These are phyloP conservation scores for Pinus taeda DNA, from an alignment of 75 land plant genomes.

Conservation along the genomic window DNA sequence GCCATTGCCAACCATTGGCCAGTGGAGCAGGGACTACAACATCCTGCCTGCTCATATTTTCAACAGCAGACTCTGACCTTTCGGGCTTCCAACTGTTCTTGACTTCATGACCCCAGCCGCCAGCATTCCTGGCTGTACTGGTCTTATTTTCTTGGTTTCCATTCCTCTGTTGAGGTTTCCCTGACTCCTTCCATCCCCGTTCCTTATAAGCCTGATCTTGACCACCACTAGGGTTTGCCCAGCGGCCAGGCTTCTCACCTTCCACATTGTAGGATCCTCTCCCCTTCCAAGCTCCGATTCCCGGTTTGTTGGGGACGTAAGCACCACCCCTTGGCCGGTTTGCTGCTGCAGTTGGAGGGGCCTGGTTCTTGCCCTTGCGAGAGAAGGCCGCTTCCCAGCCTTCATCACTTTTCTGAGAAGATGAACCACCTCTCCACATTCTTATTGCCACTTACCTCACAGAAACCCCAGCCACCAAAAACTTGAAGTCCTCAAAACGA, in stretches of 20 bases:
- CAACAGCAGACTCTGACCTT: slow-evolving; percentile 11
- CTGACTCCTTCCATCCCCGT: not conserved
- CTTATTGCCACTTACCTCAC: too few species aligned
- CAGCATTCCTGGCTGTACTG: too few species aligned
- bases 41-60: slow-evolving; percentile 6
- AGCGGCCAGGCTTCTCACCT: too few species aligned
- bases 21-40: slow-evolving; percentile 43
- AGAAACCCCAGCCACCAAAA: too few species aligned
- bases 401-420: not conserved
- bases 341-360: not conserved
- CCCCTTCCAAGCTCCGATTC: not conserved
- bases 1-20: slow-evolving; percentile 48
- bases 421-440: too few species aligned
- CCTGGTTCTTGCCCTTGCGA: slow-evolving; percentile 1
- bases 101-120: too few species aligned
- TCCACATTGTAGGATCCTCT: not conserved
- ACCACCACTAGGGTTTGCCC: too few species aligned
- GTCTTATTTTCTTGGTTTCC: not conserved
- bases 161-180: not conserved
- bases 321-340: not conserved
- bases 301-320: not conserved
- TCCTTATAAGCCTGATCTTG: not conserved
- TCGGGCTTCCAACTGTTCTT: slow-evolving; percentile 12
- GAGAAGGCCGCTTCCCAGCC: slow-evolving; percentile 2
- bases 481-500: too few species aligned